Evolutionary conservation across 2,329 filamentous ascomycete genomes (phyloP), one percentile per base, ranked within the genome.

Genomic region (Fusarium sulawesiense): DNA sequence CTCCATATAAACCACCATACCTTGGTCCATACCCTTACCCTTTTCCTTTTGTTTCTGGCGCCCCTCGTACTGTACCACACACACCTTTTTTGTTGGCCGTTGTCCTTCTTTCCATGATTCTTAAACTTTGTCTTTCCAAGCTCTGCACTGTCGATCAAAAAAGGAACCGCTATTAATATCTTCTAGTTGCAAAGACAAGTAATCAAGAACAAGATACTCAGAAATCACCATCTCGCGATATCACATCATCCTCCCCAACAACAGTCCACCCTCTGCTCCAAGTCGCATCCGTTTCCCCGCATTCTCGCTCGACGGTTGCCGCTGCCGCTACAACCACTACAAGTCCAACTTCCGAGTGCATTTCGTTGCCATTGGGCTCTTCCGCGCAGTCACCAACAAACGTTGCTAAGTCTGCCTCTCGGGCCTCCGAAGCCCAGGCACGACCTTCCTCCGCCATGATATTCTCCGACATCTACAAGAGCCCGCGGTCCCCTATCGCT

Each of bases 401-500:
- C 27, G 56, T 57, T 55, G 42, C 42, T 34, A 55, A 59, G 50
- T 21, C 66, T 56, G 64, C 72, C 65, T 60, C 61, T 40, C 46
- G 68, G 72, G 64, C 68, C 30, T 63, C 56, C 10, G 50, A 62
- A 66, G 64, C 66, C 68, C 73, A 63, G 64, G 68, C 65, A 46
- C 40, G 34, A 30, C 45, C 60, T 13, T 66, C 56, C 13, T 34
- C 72, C 56, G 59, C 62, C 67, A 89, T 89, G 86, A 83, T 88
- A 68, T 88, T 89, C 77, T 86, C 86, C 62, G 87, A 88, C 73
- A 81, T 89, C 53, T 88, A 88, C 78, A 88, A 85, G 78, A 85
- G 83, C 53, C 84, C 85, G 42, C 85, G 83, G 74, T 84, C 84
- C 42, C 85, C 86, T 12, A 79, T 88, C 57, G 81, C 83, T 62